Percentiles rank a stretch among this genome's conserved stretches.
Evolutionary conservation across 2,329 filamentous ascomycete species (phyloP).

Genomic region (Cytospora chrysosperma): DNA sequence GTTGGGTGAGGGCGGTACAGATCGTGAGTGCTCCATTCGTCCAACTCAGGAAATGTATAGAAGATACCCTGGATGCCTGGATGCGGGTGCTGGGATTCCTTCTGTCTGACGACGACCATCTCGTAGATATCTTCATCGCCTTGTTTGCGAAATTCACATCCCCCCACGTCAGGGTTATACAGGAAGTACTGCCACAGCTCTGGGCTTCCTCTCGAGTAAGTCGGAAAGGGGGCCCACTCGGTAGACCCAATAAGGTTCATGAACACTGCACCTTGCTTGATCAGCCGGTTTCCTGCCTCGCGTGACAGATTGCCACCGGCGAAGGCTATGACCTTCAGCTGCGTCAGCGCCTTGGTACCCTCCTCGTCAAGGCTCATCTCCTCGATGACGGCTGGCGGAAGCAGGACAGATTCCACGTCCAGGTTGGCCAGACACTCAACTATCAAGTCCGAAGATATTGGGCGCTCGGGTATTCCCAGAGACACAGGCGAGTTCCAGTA

Average conservation of each 20-base stretch:
- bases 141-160: slow-evolving; percentile 40
- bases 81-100: slow-evolving; percentile 38
- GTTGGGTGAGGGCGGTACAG: slow-evolving; percentile 42
- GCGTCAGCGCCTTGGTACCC: slow-evolving; percentile 33
- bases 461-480: slow-evolving; percentile 34
- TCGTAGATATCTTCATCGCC: slow-evolving; percentile 37
- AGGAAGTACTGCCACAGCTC: slow-evolving; percentile 45
- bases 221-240: slow-evolving; percentile 34
- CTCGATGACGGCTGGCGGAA: slow-evolving; percentile 43
- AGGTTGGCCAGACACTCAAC: slow-evolving; percentile 33
- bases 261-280: slow-evolving; percentile 36
- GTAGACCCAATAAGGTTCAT: slow-evolving; percentile 42
- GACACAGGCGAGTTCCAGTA: slow-evolving; percentile 34
- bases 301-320: slow-evolving; percentile 38
- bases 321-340: slow-evolving; percentile 33
- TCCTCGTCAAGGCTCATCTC: slow-evolving; percentile 40
- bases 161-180: slow-evolving; percentile 41
- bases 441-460: slow-evolving; percentile 37
- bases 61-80: slow-evolving; percentile 41
- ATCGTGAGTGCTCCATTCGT: slow-evolving; percentile 46
- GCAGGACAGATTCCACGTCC: slow-evolving; percentile 30
- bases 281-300: slow-evolving; percentile 39
- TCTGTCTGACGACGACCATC: slow-evolving; percentile 40
- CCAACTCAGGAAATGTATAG: slow-evolving; percentile 39
- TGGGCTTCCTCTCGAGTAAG: slow-evolving; percentile 35